phyloP scores from a whole-genome alignment of 768 basidiomycete genomes.

The Suillus plorans region DNA sequence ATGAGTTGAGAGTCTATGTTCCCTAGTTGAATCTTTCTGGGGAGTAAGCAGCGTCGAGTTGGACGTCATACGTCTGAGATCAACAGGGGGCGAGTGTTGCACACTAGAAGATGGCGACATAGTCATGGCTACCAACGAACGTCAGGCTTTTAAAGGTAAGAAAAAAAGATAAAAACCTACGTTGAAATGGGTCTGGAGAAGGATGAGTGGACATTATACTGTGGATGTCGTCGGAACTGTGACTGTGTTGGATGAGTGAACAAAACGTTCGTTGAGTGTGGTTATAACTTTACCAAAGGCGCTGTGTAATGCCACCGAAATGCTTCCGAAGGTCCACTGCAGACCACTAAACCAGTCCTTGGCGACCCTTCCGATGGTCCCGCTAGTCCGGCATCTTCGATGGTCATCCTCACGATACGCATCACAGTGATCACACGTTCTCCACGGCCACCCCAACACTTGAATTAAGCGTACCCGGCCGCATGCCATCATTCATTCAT shows the following conservation, averaged over 20 bases:
- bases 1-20: slow-evolving; percentile 41
- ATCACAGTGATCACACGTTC: not conserved
- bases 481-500: not conserved
- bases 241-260: slow-evolving; percentile 9
- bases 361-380: not conserved
- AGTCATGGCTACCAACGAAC: slow-evolving; percentile 15
- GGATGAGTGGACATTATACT: slow-evolving; percentile 15
- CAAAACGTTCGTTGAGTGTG: slow-evolving; percentile 3
- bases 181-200: slow-evolving; percentile 20
- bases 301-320: slow-evolving; percentile 1
- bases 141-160: not conserved
- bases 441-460: not conserved
- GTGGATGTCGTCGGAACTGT: slow-evolving; percentile 11
- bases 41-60: slow-evolving; percentile 41
- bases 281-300: slow-evolving; percentile 3
- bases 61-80: slow-evolving; percentile 59
- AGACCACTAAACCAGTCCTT: not conserved
- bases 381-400: not conserved
- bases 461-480: not conserved
- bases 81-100: slow-evolving; percentile 36
- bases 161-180: slow-evolving; percentile 10
- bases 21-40: slow-evolving; percentile 27
- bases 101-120: slow-evolving; percentile 9
- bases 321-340: not conserved
- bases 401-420: not conserved